Conservation (phyloP, 2,329 filamentous ascomycete genomes). For the Xylaria sp. region DNA sequence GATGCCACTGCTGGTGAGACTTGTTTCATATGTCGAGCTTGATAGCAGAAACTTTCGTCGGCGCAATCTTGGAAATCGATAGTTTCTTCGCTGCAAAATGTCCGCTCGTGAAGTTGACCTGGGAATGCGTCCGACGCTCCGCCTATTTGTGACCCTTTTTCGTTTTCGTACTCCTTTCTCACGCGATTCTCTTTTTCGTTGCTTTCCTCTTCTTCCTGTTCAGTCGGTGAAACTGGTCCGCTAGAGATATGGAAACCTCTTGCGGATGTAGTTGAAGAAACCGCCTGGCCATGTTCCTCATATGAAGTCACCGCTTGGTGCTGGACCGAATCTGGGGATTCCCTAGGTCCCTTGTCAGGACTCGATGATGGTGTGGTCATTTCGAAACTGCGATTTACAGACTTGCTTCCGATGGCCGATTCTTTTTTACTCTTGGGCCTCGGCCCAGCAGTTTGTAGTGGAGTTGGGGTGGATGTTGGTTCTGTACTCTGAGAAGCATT, state of each 20-base stretch:
- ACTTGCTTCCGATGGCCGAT: slow-evolving; percentile 9
- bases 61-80: slow-evolving; percentile 40
- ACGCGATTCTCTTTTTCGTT: not conserved
- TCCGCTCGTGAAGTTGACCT: slow-evolving; percentile 10
- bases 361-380: slow-evolving; percentile 45
- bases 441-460: slow-evolving; percentile 25
- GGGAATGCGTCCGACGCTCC: slow-evolving; percentile 7
- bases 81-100: slow-evolving; percentile 27
- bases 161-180: not conserved
- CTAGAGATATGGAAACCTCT: not conserved
- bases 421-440: slow-evolving; percentile 24
- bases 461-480: slow-evolving; percentile 41
- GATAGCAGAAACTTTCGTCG: slow-evolving; percentile 49
- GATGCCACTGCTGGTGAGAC: slow-evolving; percentile 9
- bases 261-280: not conserved
- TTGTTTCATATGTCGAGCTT: slow-evolving; percentile 41
- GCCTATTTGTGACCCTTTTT: not conserved
- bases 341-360: slow-evolving; percentile 30
- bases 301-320: not conserved
- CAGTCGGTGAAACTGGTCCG: not conserved
- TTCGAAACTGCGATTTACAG: slow-evolving; percentile 43
- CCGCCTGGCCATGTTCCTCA: not conserved
- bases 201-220: slow-evolving; percentile 1
- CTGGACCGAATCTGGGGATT: slow-evolving; percentile 1
- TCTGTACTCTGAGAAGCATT: slow-evolving; percentile 36